Evolutionary conservation across 495 filamentous ascomycete genomes (phyloP), one percentile per base, ranked within the genome.

Genomic region (Pseudevernia furfuracea): DNA sequence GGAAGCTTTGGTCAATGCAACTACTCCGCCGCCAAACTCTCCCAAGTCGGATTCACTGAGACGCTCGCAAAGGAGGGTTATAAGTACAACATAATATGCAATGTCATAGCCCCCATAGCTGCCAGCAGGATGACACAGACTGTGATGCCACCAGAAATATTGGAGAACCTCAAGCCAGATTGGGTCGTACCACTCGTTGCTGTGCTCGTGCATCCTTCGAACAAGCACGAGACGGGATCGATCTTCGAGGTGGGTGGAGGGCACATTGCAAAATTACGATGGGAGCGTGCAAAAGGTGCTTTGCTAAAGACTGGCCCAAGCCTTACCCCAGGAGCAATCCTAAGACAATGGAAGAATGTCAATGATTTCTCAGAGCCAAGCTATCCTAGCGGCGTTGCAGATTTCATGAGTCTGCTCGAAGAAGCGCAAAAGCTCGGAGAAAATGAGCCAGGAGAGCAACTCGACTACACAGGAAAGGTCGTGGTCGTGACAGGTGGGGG

Each of bases 51-150:
- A 66, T 98, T 98, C 81, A 97, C 94, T 25, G 94, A 98, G 83
- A 96, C 94, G 5, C 85, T 98, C 64, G 94, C 95, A 60, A 97
- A 96, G 80, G 94, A 98, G 79, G 94, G 94, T 66, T 82, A 85
- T 69, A 98, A 98, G 77, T 98, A 98, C 81, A 97, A 98, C 84
- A 97, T 98, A 69, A 78, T 96, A 71, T 84, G 84, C 80, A 98
- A 98, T 75, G 90, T 89, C 71, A 97, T 98, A 78, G 92, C 94
- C 39, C 94, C 94, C 56, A 93, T 98, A 71, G 94, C 94, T 69
- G 94, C 94, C 59, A 91, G 86, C 78, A 88, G 94, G 73, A 96
- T 98, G 95, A 98, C 94, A 44, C 85, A 94, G 73, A 98, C 94
- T 49, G 82, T 98, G 61, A 97, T 98, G 95, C 95, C 94, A 56